A percentile compares a stretch with the other conserved stretches of the same genome.
These are phyloP conservation scores for Penicillium soppii DNA, from an alignment of 495 filamentous ascomycete genomes.

Conservation along the genomic window DNA sequence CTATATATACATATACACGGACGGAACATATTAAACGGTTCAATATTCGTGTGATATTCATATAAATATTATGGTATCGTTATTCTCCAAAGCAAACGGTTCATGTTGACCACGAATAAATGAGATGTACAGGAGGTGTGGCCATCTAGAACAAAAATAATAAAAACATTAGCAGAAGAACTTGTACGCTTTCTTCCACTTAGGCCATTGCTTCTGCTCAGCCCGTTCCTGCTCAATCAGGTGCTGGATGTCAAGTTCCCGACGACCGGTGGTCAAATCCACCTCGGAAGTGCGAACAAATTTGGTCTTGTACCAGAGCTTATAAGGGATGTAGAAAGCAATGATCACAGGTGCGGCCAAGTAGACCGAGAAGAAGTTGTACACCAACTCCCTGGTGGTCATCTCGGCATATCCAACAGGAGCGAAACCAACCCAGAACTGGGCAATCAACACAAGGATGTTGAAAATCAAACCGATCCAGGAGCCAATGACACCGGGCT, in stretches of 20 bases:
- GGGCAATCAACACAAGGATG: conserved; percentile 76
- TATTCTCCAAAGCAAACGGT: neutral
- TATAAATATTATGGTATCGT: neutral
- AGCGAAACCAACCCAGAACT: conserved; percentile 90
- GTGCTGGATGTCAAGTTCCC: conserved; percentile 78
- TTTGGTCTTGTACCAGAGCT: conserved; percentile 70
- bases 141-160: neutral
- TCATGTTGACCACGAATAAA: neutral
- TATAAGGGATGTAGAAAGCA: conserved; percentile 73
- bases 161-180: conserved; percentile 48
- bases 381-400: conserved; percentile 41
- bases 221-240: conserved; percentile 73
- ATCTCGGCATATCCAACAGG: conserved; percentile 60
- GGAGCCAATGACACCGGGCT: conserved; percentile 77
- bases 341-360: conserved; percentile 82
- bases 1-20: neutral
- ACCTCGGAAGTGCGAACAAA: conserved; percentile 67
- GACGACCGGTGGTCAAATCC: conserved; percentile 83
- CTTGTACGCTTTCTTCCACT: conserved; percentile 77
- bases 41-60: neutral
- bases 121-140: neutral
- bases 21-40: neutral
- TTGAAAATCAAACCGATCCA: conserved; percentile 84
- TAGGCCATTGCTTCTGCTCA: conserved; percentile 71
- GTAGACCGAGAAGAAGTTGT: conserved; percentile 75